Evolutionary conservation across 2,329 filamentous ascomycete species (phyloP).

Genomic region (Xylaria polymorpha): DNA sequence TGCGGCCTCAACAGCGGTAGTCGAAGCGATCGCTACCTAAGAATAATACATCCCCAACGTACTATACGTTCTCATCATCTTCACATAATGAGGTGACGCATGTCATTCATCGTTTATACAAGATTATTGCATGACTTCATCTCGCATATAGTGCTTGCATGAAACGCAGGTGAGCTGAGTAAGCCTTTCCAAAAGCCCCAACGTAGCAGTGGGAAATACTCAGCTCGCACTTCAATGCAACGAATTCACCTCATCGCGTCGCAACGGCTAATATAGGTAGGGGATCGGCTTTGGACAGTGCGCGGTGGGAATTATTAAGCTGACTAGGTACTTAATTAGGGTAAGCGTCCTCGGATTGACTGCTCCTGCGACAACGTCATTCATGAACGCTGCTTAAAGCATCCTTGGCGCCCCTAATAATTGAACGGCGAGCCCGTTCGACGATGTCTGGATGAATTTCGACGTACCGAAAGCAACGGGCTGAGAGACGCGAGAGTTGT

Average conservation of each 20-base stretch:
- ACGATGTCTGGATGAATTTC: neutral
- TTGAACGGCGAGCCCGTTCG: neutral
- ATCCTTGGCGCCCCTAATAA: neutral
- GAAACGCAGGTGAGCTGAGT: neutral
- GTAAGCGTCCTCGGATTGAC: too few species aligned
- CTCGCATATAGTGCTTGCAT: neutral
- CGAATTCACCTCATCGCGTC: neutral
- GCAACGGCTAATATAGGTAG: neutral
- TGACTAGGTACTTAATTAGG: neutral
- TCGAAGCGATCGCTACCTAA: neutral
- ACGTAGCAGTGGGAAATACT: neutral
- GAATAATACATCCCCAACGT: neutral
- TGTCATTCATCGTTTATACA: neutral
- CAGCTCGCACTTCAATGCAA: neutral
- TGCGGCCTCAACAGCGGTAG: neutral
- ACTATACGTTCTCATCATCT: neutral
- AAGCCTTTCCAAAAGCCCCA: neutral
- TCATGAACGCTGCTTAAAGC: neutral
- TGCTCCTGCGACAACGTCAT: neutral
- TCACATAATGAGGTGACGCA: neutral
- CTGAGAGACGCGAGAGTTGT: neutral
- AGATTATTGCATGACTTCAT: slow-evolving; percentile 11
- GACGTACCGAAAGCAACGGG: neutral
- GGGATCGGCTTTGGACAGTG: neutral
- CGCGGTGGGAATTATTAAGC: neutral